Conservation (phyloP, 2,329 filamentous ascomycete species). For the Huntiella abstrusa region DNA sequence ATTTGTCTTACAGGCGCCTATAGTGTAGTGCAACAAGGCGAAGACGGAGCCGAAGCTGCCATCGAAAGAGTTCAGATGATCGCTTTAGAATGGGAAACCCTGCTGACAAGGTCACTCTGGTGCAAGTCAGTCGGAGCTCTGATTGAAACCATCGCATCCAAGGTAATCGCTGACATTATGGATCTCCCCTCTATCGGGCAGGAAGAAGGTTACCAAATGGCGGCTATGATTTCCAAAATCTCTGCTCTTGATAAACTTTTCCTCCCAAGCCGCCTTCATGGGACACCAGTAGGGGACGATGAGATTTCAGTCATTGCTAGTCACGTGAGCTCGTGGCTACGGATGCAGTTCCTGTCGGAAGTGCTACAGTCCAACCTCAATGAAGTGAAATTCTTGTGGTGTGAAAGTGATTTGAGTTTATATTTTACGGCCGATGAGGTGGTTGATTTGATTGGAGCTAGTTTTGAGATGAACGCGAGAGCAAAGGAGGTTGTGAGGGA, state of each 20-base stretch:
- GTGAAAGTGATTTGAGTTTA: slow-evolving; percentile 44
- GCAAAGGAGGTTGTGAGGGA: slow-evolving; percentile 39
- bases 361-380: slow-evolving; percentile 47
- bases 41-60: slow-evolving; percentile 33
- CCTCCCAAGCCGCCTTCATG: slow-evolving; percentile 24
- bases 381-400: slow-evolving; percentile 44
- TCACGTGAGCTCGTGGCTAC: slow-evolving; percentile 42
- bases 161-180: slow-evolving; percentile 41
- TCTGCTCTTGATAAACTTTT: slow-evolving; percentile 43
- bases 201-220: slow-evolving; percentile 44
- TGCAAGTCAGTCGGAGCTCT: slow-evolving; percentile 42
- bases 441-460: slow-evolving; percentile 40
- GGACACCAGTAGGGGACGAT: slow-evolving; percentile 15
- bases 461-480: slow-evolving; percentile 43
- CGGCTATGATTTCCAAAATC: slow-evolving; percentile 36
- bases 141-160: slow-evolving; percentile 37
- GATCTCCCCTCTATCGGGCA: slow-evolving; percentile 42
- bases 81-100: slow-evolving; percentile 36
- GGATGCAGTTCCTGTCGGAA: slow-evolving; percentile 44
- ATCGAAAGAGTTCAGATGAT: slow-evolving; percentile 32
- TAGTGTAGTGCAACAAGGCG: slow-evolving; percentile 38
- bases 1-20: slow-evolving; percentile 26
- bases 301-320: slow-evolving; percentile 37
- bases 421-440: slow-evolving; percentile 44
- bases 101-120: slow-evolving; percentile 42